These are phyloP conservation scores for Kalmusia sp. DNA, from an alignment of 2,329 filamentous ascomycete genomes.

Conservation along the genomic window DNA sequence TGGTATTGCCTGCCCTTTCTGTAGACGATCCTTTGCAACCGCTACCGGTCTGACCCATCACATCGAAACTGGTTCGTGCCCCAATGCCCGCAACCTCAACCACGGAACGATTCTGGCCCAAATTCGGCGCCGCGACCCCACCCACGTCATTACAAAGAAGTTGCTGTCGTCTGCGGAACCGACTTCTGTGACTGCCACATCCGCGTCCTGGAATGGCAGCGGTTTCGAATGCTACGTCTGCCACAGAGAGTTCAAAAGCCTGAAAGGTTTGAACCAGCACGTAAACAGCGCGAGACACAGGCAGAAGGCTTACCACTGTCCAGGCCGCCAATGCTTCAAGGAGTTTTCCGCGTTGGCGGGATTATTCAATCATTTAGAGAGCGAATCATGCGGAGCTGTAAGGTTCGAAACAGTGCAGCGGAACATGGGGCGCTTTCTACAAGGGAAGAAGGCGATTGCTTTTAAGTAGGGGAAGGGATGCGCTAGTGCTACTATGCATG, in stretches of 20 bases:
- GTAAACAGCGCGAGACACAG: constrained; percentile 61
- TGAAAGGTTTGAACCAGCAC: constrained; percentile 57
- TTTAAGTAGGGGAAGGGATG: background rate
- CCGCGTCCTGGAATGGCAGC: constrained; percentile 49
- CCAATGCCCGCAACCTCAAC: constrained; percentile 52
- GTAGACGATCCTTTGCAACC: constrained; percentile 53
- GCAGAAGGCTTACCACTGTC: constrained; percentile 56
- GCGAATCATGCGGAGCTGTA: constrained; percentile 51
- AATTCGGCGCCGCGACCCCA: constrained; percentile 56
- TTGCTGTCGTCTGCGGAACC: background rate
- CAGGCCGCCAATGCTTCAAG: constrained; percentile 48
- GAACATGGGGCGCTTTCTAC: constrained; percentile 1
- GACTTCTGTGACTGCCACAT: constrained; percentile 40
- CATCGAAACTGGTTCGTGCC: constrained; percentile 63
- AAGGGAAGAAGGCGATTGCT: background rate
- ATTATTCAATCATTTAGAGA: constrained; percentile 56
- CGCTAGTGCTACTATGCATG: no score
- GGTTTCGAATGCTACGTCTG: constrained; percentile 66
- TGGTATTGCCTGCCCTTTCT: constrained; percentile 63
- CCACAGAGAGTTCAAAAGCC: constrained; percentile 49
- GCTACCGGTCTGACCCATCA: constrained; percentile 65
- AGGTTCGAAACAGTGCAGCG: constrained; percentile 30
- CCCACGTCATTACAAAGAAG: constrained; percentile 54
- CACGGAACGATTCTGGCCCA: constrained; percentile 57
- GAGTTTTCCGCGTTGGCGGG: constrained; percentile 50